Conservation (phyloP, 2,329 filamentous ascomycete genomes). For the Pestalotiopsis sp. region DNA sequence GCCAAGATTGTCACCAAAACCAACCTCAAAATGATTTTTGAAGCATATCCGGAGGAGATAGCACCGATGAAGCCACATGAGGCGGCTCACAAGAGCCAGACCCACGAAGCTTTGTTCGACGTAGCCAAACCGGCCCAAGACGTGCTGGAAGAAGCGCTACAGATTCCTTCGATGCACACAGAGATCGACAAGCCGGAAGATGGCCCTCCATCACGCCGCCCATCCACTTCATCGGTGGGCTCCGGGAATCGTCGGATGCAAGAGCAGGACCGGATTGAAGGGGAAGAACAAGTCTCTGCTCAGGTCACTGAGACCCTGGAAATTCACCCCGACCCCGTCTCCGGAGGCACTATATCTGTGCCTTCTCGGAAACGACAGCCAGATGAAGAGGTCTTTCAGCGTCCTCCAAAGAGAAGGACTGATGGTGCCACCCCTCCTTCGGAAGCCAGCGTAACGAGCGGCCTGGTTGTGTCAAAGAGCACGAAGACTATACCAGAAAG, state of each 20-base stretch:
- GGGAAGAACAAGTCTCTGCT: not conserved
- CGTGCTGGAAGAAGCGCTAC: not conserved
- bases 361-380: not conserved
- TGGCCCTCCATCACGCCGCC: not conserved
- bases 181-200: not conserved
- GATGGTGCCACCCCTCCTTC: not conserved
- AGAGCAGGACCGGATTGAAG: not conserved
- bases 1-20: constrained; percentile 29
- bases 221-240: not conserved
- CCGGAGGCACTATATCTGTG: not conserved
- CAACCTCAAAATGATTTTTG: constrained; percentile 29
- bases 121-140: not conserved
- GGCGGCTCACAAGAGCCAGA: not conserved
- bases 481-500: not conserved
- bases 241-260: not conserved
- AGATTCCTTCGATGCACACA: not conserved
- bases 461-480: not conserved
- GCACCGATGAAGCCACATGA: not conserved
- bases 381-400: not conserved
- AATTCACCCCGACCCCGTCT: not conserved
- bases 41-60: constrained; percentile 29
- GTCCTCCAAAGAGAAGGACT: not conserved
- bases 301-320: not conserved
- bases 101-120: not conserved
- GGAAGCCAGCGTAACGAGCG: not conserved